phyloP scores from a whole-genome alignment of 2,329 filamentous ascomycete genomes.

The Fusarium sp. region DNA sequence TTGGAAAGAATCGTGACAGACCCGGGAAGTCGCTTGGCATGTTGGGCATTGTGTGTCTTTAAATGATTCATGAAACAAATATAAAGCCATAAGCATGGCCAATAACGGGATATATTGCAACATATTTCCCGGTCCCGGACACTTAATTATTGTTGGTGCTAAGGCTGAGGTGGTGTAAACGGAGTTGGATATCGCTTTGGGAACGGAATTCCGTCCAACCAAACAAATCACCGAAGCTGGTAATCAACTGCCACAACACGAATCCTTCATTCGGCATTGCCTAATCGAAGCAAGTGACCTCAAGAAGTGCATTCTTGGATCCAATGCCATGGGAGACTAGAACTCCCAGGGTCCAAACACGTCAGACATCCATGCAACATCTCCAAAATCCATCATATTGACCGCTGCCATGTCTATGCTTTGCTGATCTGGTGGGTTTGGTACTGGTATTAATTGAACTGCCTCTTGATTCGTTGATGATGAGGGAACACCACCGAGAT shows the following conservation, averaged over 20 bases:
- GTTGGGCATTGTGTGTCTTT: conserved; percentile 23
- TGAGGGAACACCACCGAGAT: conserved; percentile 45
- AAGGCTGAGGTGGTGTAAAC: conserved; percentile 27
- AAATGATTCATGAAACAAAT: conserved; percentile 10
- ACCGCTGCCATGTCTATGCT: conserved; percentile 39
- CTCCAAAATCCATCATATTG: conserved; percentile 50
- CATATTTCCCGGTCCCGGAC: conserved; percentile 8
- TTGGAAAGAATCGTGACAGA: background rate
- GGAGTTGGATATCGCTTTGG: conserved; percentile 19
- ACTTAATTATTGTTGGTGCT: conserved; percentile 9
- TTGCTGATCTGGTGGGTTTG: conserved; percentile 16
- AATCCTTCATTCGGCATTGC: background rate
- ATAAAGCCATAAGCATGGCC: conserved; percentile 13
- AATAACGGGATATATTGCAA: conserved; percentile 5
- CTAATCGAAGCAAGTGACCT: conserved; percentile 1
- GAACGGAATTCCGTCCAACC: conserved; percentile 24
- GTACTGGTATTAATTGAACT: conserved; percentile 21
- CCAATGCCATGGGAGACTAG: conserved; percentile 22
- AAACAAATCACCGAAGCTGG: background rate
- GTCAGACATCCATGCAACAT: conserved; percentile 55
- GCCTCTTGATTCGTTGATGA: conserved; percentile 47
- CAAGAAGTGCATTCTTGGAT: background rate
- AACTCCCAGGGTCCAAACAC: conserved; percentile 55
- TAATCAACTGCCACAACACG: background rate
- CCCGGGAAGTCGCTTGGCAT: background rate